Conservation (phyloP, 257 asterid species). For the Oldenlandia corymbosa region DNA sequence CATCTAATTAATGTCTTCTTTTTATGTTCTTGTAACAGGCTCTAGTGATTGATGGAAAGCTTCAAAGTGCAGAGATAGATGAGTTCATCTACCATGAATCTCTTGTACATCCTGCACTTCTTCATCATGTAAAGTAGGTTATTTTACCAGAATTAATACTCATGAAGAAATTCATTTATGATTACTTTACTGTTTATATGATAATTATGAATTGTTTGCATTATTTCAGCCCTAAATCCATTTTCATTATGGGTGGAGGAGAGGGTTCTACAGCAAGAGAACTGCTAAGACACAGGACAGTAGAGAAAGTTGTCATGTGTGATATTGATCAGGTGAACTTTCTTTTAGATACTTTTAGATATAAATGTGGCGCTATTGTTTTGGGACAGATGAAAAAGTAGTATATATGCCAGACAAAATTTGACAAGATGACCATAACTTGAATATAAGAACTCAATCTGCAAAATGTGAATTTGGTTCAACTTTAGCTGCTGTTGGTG, state of each 20-base stretch:
- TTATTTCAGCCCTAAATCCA: conserved; percentile 61
- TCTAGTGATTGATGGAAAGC: conserved; percentile 91
- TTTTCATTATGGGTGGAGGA: conserved; percentile 97
- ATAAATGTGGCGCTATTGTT: no score
- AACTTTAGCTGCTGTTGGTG: conserved; percentile 9
- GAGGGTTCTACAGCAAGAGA: conserved; percentile 97
- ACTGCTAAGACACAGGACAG: conserved; percentile 64
- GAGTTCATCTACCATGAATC: conserved; percentile 95
- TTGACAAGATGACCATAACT: no score
- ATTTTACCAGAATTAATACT: background rate
- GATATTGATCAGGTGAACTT: conserved; percentile 78
- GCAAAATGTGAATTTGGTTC: conserved; percentile 12
- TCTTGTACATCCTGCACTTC: conserved; percentile 82
- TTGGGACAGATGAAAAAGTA: no score
- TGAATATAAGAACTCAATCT: no score
- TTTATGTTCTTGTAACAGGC: conserved; percentile 37
- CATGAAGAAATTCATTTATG: no score
- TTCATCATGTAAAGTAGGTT: conserved; percentile 59
- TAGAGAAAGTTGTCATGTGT: conserved; percentile 86
- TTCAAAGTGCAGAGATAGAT: conserved; percentile 93
- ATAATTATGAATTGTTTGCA: background rate
- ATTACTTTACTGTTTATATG: background rate
- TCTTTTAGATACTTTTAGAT: no score
- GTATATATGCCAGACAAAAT: no score
- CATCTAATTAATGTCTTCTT: no score